Evolutionary conservation across 306 rosid genomes (phyloP).

Genomic region (Pterocarpus macrocarpus): DNA sequence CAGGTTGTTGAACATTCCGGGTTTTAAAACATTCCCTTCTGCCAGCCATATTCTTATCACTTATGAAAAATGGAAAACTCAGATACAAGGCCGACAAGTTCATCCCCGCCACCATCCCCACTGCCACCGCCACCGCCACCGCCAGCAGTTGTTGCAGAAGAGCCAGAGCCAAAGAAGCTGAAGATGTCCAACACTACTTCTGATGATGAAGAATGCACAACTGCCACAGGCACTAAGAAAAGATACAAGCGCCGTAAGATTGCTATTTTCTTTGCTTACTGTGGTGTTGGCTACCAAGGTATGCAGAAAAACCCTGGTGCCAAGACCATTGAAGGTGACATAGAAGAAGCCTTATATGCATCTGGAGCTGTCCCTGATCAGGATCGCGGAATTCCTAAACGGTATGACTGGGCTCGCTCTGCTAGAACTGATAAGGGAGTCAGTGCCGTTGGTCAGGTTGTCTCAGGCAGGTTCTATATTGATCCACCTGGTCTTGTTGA

Average conservation of each 20-base stretch:
- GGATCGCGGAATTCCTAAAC: slow-evolving; percentile 73
- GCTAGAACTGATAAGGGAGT: slow-evolving; percentile 98
- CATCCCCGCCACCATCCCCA: slow-evolving; percentile 53
- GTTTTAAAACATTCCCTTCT: slow-evolving; percentile 45
- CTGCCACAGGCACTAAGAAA: slow-evolving; percentile 50
- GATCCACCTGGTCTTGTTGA: slow-evolving; percentile 95
- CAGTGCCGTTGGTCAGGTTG: slow-evolving; percentile 96
- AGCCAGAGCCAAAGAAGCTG: slow-evolving; percentile 71
- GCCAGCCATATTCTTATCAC: slow-evolving; percentile 42
- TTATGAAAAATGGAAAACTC: slow-evolving; percentile 69
- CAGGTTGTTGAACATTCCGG: slow-evolving; percentile 49
- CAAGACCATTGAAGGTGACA: slow-evolving; percentile 94
- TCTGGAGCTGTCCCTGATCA: slow-evolving; percentile 90
- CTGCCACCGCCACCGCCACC: slow-evolving; percentile 44
- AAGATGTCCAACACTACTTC: slow-evolving; percentile 91
- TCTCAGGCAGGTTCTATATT: slow-evolving; percentile 88
- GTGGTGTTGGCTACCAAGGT: slow-evolving; percentile 97
- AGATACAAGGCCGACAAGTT: slow-evolving; percentile 50
- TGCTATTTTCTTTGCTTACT: slow-evolving; percentile 89
- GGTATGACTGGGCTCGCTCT: slow-evolving; percentile 94
- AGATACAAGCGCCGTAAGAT: slow-evolving; percentile 86
- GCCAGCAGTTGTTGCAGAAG: slow-evolving; percentile 45
- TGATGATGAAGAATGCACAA: slow-evolving; percentile 66
- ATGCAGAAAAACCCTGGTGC: slow-evolving; percentile 99
- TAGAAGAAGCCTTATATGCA: slow-evolving; percentile 81